A percentile compares a stretch with the other conserved stretches of the same genome.
Conservation (phyloP, 2,329 filamentous ascomycete species). For the Amylocarpus encephaloides region DNA sequence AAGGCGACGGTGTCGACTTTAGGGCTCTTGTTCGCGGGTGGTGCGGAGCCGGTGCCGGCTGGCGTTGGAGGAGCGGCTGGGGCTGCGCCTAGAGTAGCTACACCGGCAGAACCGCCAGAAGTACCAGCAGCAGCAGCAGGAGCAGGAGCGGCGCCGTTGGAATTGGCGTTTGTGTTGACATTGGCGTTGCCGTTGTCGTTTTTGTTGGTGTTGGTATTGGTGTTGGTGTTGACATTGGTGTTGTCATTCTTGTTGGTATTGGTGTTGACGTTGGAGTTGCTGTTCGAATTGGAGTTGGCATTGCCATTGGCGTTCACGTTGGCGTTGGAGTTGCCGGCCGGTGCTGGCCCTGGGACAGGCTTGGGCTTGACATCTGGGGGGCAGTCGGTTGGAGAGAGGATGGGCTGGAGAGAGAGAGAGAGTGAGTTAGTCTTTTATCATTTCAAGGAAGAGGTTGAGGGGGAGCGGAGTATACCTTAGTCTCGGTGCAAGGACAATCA, state of each 20-base stretch:
- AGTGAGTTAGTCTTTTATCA: not conserved
- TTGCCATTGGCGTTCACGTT: not conserved
- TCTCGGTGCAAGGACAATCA: constrained; percentile 22
- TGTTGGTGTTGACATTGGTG: not conserved
- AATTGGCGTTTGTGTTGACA: not conserved
- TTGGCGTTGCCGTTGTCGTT: not conserved
- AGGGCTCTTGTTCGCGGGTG: not conserved
- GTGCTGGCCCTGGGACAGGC: not conserved
- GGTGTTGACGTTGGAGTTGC: not conserved
- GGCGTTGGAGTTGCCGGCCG: not conserved
- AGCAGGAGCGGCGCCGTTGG: not conserved
- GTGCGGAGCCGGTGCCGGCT: not conserved
- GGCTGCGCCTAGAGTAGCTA: not conserved
- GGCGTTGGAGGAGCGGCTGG: not conserved
- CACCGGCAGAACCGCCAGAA: not conserved
- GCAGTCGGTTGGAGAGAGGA: not conserved
- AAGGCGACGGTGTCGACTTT: not conserved
- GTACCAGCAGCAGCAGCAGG: not conserved
- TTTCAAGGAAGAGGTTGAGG: not conserved
- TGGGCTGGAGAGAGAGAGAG: not conserved
- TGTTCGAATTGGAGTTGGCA: not conserved
- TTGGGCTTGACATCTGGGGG: not conserved
- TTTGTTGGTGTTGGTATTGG: not conserved
- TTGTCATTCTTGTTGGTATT: not conserved
- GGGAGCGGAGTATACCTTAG: constrained; percentile 1